Conservation (phyloP, 2,329 filamentous ascomycete genomes). For the Scedosporium minutisporum region DNA sequence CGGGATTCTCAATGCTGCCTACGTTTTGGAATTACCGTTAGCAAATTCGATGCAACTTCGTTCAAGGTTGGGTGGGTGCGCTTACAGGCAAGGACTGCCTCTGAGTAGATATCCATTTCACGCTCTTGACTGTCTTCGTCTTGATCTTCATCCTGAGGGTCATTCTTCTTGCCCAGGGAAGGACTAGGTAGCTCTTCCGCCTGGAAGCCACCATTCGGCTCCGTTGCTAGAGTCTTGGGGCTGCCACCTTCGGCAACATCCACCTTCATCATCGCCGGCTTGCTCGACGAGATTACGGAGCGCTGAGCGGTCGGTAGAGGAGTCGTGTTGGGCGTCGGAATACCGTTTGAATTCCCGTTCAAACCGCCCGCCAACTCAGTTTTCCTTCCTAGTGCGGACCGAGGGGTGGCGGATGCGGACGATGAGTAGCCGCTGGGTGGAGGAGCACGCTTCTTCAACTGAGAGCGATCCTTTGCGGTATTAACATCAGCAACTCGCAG, state of each 20-base stretch:
- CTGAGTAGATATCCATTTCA: constrained; percentile 90
- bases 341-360: constrained; percentile 38
- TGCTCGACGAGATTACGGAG: constrained; percentile 47
- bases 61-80: constrained; percentile 13
- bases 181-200: constrained; percentile 56
- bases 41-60: neutral
- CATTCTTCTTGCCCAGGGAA: constrained; percentile 39
- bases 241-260: constrained; percentile 60
- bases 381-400: constrained; percentile 51
- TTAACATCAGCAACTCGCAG: constrained; percentile 80
- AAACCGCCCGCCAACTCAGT: constrained; percentile 26
- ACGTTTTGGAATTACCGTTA: constrained; percentile 6
- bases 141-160: constrained; percentile 61
- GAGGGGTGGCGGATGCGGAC: constrained; percentile 53
- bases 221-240: constrained; percentile 66
- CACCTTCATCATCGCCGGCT: constrained; percentile 62
- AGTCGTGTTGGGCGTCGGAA: constrained; percentile 60
- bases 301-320: constrained; percentile 43
- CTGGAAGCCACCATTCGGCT: constrained; percentile 53
- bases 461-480: constrained; percentile 51
- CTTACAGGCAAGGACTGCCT: constrained; percentile 81
- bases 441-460: constrained; percentile 60
- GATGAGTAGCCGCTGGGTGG: constrained; percentile 48
- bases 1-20: constrained; percentile 95
- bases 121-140: constrained; percentile 62